Conservation (phyloP, 352 stramenopile species). For the Pythium aquatile region DNA sequence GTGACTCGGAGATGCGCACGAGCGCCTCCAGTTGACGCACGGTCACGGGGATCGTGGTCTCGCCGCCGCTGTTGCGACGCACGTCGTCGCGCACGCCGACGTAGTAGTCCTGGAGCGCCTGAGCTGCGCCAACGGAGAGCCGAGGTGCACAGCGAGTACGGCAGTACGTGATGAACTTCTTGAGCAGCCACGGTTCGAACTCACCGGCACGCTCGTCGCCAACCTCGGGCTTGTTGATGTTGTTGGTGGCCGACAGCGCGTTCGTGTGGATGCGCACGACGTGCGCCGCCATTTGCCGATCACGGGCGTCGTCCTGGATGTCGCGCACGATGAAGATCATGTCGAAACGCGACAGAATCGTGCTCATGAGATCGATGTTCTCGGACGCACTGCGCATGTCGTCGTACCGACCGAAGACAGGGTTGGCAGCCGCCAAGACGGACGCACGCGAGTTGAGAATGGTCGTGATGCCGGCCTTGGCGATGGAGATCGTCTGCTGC, state of each 20-base stretch:
- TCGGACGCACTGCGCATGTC: slow-evolving; percentile 97
- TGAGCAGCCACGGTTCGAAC: slow-evolving; percentile 90
- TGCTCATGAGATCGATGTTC: slow-evolving; percentile 99
- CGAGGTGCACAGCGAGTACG: slow-evolving; percentile 91
- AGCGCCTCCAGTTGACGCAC: slow-evolving; percentile 98
- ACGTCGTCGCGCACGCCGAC: slow-evolving; percentile 97
- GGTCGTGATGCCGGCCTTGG: slow-evolving; percentile 99
- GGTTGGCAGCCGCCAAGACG: slow-evolving; percentile 99
- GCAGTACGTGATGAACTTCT: slow-evolving; percentile 99
- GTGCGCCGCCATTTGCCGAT: slow-evolving; percentile 96
- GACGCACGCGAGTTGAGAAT: slow-evolving; percentile 96
- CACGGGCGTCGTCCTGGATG: slow-evolving; percentile 94
- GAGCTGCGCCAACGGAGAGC: slow-evolving; percentile 89
- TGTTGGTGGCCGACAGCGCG: slow-evolving; percentile 24
- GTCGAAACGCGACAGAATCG: slow-evolving; percentile 99
- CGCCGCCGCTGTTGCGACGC: slow-evolving; percentile 70
- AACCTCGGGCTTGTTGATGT: slow-evolving; percentile 25
- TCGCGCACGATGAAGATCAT: slow-evolving; percentile 99
- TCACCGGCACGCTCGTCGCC: slow-evolving; percentile 42
- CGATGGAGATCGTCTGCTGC: slow-evolving; percentile 99
- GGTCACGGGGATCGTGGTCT: slow-evolving; percentile 95
- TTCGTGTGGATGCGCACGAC: slow-evolving; percentile 97
- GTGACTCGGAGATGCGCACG: slow-evolving; percentile 95
- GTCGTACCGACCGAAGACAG: slow-evolving; percentile 99
- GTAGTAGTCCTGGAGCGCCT: slow-evolving; percentile 96